Base-by-base conservation (phyloP, 2,329 filamentous ascomycete species). In the Scedosporium minutisporum region DNA sequence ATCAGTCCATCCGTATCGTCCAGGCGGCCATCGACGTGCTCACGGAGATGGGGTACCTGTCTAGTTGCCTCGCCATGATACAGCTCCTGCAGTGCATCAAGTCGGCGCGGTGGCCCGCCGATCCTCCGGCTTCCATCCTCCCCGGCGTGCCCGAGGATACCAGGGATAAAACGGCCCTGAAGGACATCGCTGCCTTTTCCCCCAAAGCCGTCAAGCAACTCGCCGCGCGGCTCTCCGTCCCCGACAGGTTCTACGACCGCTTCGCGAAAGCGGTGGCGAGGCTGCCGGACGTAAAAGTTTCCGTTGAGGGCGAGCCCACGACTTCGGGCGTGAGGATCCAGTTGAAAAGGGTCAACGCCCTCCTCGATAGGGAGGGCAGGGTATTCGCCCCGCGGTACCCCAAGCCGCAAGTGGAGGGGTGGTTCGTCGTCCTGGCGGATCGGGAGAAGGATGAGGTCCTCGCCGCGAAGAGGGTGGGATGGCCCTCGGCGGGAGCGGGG, bases 1-100 rank as follows among this genome's bases (percentile, higher is more conserved):
- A 99, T 73, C 95, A 99, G 73, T 90, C 91, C 5, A 95, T 99
- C 64, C 95, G 95, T 84, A 95, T 99, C 72, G 87, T 97, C 41
- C 95, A 99, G 74, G 96, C 95, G 1, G 90, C 88, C 5, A 93
- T 99, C 69, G 96, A 99, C 72, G 89, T 97, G 9, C 82, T 97
- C 64, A 90, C 93, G 0, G 96, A 99, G 73, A 76, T 96, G n/a
- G 90, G 91, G 10, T 87, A 89, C 70, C 77, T 92, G 4, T 88
- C 88, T 21, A 92, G 88, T 63, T 91, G 88, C 66, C 80, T 87
- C 55, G 84, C 86, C 76, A 93, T 97, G 86, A 90, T 97, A 65
- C 85, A 81, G 16, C 80, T 99, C 0, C 82, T 99, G 29, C 92
- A 97, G 75, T 92, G 87, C 71, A 88, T 99, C 78, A 99, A 99